Evolutionary conservation across 116 monocot genomes (phyloP), one percentile per base, ranked within the genome.

Genomic region (Phalaenopsis hybrid): DNA sequence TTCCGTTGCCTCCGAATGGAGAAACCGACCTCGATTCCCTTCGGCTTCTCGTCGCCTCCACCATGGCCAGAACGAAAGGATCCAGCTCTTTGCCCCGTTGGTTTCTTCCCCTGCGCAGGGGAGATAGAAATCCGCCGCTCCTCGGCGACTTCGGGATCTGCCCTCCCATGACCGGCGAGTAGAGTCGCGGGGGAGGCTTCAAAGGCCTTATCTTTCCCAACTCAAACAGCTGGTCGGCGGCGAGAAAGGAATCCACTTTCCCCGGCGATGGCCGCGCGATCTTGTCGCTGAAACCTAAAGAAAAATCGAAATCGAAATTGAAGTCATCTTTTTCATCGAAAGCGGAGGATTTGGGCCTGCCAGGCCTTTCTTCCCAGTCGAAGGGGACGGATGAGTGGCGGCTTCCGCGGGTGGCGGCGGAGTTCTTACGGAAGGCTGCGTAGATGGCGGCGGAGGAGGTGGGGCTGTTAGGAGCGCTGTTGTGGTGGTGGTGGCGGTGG

Each of bases 201-300:
- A 93, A 74, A 4, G 93, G 91, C 18, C 86, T 86, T 11, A 91
- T 86, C 79, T 55, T 88, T 1, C 89, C 89, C 5, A 69, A 77
- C 55, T 93, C 93, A 81, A 91, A 89, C 76, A 91, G 85, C 80
- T 93, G 89, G 23, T 89, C 89, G 75, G 88, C 90, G 76, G 87
- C 70, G 2, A 78, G 46, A 20, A 46, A 18, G 4, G 75, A 5
- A 23, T 37, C 55, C 55, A 2, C 55, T 13, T 55, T 55, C 15
- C 55, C 55, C 3, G 37, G 72, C 34, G 75, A 34, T n/a, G 81
- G 57, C 3, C 33, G 21, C 5, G 8, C 16, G 0, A 31, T 31
- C 34, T 55, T 70, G 18, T 45, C 83, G 28, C 81, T 61, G 67
- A 89, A 88, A 7, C 76, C 82, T 75, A 90, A 77, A 49, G 90